phyloP scores from a whole-genome alignment of 306 rosid genomes.

The Trifolium fragiferum region DNA sequence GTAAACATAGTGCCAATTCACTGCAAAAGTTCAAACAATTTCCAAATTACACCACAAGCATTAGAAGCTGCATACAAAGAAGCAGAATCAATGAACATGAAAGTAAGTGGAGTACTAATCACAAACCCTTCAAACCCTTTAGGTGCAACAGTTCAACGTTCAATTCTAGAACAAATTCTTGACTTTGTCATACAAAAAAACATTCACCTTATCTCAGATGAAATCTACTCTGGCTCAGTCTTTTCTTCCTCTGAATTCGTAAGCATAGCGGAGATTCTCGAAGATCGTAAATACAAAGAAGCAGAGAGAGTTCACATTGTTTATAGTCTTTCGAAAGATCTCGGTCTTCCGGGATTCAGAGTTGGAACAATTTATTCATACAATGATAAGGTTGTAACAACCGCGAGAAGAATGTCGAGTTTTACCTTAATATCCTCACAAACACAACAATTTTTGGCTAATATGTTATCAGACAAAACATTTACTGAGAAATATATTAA shows the following conservation, averaged over 20 bases:
- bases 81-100: slow-evolving; percentile 60
- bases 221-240: slow-evolving; percentile 90
- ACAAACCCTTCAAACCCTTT: slow-evolving; percentile 94
- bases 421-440: slow-evolving; percentile 87
- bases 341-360: slow-evolving; percentile 90
- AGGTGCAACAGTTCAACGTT: slow-evolving; percentile 71
- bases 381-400: slow-evolving; percentile 82
- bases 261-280: slow-evolving; percentile 81
- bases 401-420: slow-evolving; percentile 93
- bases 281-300: slow-evolving; percentile 42
- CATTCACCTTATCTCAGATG: slow-evolving; percentile 91
- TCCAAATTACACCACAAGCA: slow-evolving; percentile 73
- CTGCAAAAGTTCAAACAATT: slow-evolving; percentile 75
- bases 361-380: slow-evolving; percentile 87
- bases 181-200: slow-evolving; percentile 69
- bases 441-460: slow-evolving; percentile 76
- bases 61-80: slow-evolving; percentile 67
- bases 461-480: slow-evolving; percentile 64
- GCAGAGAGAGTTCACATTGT: slow-evolving; percentile 88
- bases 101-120: slow-evolving; percentile 75
- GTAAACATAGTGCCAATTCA: slow-evolving; percentile 87
- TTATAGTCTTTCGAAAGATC: slow-evolving; percentile 91
- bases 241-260: slow-evolving; percentile 70
- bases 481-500: slow-evolving; percentile 65
- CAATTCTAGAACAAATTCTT: slow-evolving; percentile 62